A percentile compares a stretch with the other conserved stretches of the same genome.
phyloP scores from a whole-genome alignment of 306 rosid genomes.

The Astragalus glycyphyllos region DNA sequence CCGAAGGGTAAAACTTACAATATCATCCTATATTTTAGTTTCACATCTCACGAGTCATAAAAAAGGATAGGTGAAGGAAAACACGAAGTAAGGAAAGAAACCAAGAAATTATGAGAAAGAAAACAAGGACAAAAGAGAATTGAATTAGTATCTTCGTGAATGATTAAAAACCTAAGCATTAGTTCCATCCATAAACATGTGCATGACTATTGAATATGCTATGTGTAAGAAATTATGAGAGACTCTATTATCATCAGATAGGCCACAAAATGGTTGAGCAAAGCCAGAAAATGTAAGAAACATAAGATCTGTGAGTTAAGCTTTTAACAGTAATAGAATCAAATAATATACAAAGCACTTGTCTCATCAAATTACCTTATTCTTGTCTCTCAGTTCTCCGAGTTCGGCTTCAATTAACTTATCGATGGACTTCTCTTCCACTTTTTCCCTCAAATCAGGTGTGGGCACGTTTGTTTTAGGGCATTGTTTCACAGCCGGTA shows the following conservation, averaged over 20 bases:
- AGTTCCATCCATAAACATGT: constrained; percentile 19
- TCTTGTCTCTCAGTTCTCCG: constrained; percentile 75
- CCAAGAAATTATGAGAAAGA: constrained; percentile 19
- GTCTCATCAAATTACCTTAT: constrained; percentile 62
- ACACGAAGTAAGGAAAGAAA: constrained; percentile 8
- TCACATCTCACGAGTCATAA: constrained; percentile 2
- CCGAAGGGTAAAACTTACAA: constrained; percentile 20
- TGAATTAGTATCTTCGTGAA: constrained; percentile 1
- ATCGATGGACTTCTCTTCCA: constrained; percentile 75
- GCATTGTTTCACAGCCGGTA: constrained; percentile 67
- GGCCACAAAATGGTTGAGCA: neutral
- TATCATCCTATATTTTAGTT: constrained; percentile 21
- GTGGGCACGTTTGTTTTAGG: constrained; percentile 53
- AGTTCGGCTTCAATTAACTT: constrained; percentile 84
- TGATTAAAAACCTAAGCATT: constrained; percentile 15
- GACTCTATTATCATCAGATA: constrained; percentile 24
- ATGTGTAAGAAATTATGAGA: constrained; percentile 17
- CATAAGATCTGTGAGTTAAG: neutral
- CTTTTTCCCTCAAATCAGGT: constrained; percentile 46
- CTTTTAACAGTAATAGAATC: constrained; percentile 29
- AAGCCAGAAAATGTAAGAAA: constrained; percentile 9
- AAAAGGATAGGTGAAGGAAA: neutral
- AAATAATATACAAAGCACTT: neutral
- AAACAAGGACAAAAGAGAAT: constrained; percentile 17
- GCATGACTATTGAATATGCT: constrained; percentile 3